Conservation (phyloP, 1,284 basidiomycete genomes). For the Vanrija sp. region DNA sequence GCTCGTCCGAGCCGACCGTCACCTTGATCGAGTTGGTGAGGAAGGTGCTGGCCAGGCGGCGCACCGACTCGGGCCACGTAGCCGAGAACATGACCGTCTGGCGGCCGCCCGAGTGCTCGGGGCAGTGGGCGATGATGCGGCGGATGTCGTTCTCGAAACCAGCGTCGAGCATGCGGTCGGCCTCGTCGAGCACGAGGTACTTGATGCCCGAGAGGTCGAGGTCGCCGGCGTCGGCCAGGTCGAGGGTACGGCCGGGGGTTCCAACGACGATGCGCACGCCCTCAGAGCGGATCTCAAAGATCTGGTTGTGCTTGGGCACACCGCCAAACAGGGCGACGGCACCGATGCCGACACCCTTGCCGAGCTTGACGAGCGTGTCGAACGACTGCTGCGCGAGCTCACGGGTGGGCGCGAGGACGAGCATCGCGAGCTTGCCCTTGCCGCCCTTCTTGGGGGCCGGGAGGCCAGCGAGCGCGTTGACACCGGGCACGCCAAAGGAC, state of each 20-base stretch:
- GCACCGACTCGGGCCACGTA: slow-evolving; percentile 96
- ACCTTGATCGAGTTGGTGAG: slow-evolving; percentile 80
- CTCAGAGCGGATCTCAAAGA: slow-evolving; percentile 58
- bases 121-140: slow-evolving; percentile 77
- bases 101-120: slow-evolving; percentile 58
- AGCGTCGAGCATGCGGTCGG: slow-evolving; percentile 96
- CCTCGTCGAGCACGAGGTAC: slow-evolving; percentile 94
- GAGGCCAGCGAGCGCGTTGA: slow-evolving; percentile 56
- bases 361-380: slow-evolving; percentile 72
- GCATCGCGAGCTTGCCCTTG: slow-evolving; percentile 59
- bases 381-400: slow-evolving; percentile 94
- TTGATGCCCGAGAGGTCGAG: slow-evolving; percentile 81
- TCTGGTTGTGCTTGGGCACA: slow-evolving; percentile 80
- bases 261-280: slow-evolving; percentile 79
- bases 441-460: slow-evolving; percentile 33
- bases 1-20: slow-evolving; percentile 91
- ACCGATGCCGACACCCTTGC: slow-evolving; percentile 69
- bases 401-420: slow-evolving; percentile 88
- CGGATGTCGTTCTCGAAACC: slow-evolving; percentile 99
- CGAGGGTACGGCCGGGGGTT: slow-evolving; percentile 88
- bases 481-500: slow-evolving; percentile 82
- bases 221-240: slow-evolving; percentile 78
- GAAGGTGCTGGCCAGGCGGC: slow-evolving; percentile 87
- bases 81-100: slow-evolving; percentile 98
- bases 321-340: slow-evolving; percentile 90